Evolutionary conservation across 106 monocot species (phyloP).

Genomic region (Allium cepa): DNA sequence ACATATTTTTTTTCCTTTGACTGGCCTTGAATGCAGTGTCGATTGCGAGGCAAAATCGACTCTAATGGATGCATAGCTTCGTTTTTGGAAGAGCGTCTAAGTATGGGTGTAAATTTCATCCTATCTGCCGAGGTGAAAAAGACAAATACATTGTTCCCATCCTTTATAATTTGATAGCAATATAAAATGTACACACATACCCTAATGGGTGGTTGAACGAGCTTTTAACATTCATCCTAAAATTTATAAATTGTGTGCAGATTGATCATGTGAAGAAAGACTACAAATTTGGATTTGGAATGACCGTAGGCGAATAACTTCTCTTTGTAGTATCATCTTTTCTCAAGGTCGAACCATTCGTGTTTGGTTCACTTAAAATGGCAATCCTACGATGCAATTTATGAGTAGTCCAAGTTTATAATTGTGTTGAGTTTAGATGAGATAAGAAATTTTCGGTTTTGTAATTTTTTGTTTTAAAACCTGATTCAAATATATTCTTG

Average conservation of each 20-base stretch:
- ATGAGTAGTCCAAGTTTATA: background rate
- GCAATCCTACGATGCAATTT: conserved; percentile 4
- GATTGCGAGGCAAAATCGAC: conserved; percentile 85
- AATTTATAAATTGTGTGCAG: conserved; percentile 25
- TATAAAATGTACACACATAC: too few relatives aligned
- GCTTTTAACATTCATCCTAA: too few relatives aligned
- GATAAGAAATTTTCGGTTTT: conserved; percentile 11
- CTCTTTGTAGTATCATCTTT: background rate
- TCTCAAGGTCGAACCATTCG: background rate
- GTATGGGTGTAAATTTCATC: conserved; percentile 96
- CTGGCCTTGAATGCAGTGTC: conserved; percentile 47
- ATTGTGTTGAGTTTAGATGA: conserved; percentile 1
- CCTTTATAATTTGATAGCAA: too few relatives aligned
- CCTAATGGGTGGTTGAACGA: too few relatives aligned
- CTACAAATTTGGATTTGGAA: conserved; percentile 96
- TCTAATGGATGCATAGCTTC: conserved; percentile 83
- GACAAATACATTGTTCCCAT: too few relatives aligned
- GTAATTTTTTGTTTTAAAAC: background rate
- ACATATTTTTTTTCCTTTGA: background rate
- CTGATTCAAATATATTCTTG: background rate
- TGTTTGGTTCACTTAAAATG: background rate
- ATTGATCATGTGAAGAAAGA: conserved; percentile 92
- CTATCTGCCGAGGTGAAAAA: conserved; percentile 86
- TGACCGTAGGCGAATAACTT: conserved; percentile 86
- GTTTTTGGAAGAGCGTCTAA: conserved; percentile 87